Conservation (phyloP, 768 basidiomycete genomes). For the Paxillus involutus region DNA sequence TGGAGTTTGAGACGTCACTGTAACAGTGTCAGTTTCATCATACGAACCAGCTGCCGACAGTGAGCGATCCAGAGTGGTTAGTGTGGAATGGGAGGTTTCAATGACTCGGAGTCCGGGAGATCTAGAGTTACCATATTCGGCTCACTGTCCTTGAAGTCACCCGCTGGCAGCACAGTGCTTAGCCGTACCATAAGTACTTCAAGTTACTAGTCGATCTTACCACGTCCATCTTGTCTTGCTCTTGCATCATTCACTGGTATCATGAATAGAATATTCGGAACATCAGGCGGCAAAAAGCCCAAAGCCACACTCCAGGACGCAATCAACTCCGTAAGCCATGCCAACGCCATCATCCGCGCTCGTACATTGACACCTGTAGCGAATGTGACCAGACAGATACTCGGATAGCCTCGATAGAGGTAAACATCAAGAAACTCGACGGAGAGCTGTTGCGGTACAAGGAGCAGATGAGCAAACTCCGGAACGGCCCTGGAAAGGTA, state of each 20-base stretch:
- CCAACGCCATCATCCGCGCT: not conserved
- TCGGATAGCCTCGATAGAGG: conserved; percentile 86
- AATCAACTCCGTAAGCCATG: conserved; percentile 71
- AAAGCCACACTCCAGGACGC: conserved; percentile 89
- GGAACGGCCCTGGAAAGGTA: conserved; percentile 95
- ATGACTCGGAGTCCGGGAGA: too few relatives aligned
- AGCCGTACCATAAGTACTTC: not conserved
- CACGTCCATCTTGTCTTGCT: not conserved
- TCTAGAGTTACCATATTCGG: too few relatives aligned
- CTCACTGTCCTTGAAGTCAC: too few relatives aligned
- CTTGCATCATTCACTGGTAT: not conserved
- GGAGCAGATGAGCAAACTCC: conserved; percentile 93
- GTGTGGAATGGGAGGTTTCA: too few relatives aligned
- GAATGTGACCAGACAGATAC: conserved; percentile 68
- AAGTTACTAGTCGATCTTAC: not conserved
- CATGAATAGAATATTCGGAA: conserved; percentile 88
- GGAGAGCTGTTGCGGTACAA: conserved; percentile 90
- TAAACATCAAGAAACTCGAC: conserved; percentile 96
- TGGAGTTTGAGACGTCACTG: too few relatives aligned
- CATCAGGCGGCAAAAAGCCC: conserved; percentile 74
- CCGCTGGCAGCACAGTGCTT: too few relatives aligned
- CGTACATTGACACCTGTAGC: not conserved
- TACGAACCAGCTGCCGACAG: too few relatives aligned
- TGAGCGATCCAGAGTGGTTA: too few relatives aligned
- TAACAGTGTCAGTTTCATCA: too few relatives aligned